Conservation (phyloP, 179 eudicot genomes). For the Gypsophila paniculata region DNA sequence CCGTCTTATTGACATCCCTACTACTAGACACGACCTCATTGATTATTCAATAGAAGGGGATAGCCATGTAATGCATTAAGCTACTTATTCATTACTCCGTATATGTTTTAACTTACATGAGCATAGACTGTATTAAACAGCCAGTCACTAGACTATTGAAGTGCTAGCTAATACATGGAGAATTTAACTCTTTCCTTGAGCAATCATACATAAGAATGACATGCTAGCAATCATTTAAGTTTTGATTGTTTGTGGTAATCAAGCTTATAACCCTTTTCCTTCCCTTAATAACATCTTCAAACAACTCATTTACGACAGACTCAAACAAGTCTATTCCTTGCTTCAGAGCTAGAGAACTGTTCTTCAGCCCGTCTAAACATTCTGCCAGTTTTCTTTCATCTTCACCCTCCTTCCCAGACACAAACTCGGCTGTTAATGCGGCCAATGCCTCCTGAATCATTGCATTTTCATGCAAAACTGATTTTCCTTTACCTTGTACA, state of each 20-base stretch:
- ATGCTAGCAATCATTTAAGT: slow-evolving; percentile 6
- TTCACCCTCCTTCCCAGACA: not conserved
- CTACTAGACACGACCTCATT: not conserved
- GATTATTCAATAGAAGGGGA: not conserved
- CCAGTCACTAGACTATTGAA: slow-evolving; percentile 8
- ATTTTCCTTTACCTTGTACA: slow-evolving; percentile 9
- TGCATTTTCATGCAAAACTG: slow-evolving; percentile 30
- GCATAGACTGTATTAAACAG: not conserved
- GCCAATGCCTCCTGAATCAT: slow-evolving; percentile 31
- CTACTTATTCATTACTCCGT: not conserved
- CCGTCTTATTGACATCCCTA: not conserved
- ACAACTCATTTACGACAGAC: slow-evolving; percentile 34
- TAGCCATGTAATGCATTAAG: not conserved
- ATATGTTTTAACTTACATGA: not conserved
- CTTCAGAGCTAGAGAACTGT: slow-evolving; percentile 33
- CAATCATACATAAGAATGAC: slow-evolving; percentile 18
- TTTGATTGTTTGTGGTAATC: slow-evolving; percentile 21
- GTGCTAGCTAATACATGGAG: slow-evolving; percentile 20
- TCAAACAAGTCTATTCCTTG: slow-evolving; percentile 37
- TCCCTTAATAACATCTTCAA: slow-evolving; percentile 39
- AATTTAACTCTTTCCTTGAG: slow-evolving; percentile 20
- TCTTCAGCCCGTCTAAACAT: slow-evolving; percentile 24
- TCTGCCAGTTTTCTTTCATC: slow-evolving; percentile 13
- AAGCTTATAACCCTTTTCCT: slow-evolving; percentile 30
- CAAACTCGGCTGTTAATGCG: slow-evolving; percentile 16